Conservation (phyloP, 2,329 filamentous ascomycete species). For the Pseudofabraea citricarpa region DNA sequence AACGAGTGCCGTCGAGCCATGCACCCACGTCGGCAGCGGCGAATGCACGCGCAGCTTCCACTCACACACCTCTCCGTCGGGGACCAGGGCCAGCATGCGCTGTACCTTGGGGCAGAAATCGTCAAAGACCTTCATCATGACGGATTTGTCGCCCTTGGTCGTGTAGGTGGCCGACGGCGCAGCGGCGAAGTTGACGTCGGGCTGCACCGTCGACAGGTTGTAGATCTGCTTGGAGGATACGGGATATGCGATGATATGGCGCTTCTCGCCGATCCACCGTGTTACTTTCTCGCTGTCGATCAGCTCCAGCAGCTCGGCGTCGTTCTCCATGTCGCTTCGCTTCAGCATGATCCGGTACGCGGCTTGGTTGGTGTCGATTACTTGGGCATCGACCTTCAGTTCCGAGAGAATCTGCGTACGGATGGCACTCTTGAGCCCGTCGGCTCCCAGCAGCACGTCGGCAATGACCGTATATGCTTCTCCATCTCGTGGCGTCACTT, state of each 20-base stretch:
- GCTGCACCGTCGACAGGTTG: slow-evolving; percentile 59
- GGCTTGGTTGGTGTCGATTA: slow-evolving; percentile 68
- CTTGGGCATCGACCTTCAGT: slow-evolving; percentile 38
- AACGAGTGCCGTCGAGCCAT: slow-evolving; percentile 50
- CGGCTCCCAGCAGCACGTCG: slow-evolving; percentile 48
- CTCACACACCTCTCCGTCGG: slow-evolving; percentile 59
- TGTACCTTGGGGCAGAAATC: slow-evolving; percentile 57
- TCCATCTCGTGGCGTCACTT: slow-evolving; percentile 50
- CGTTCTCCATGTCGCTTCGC: slow-evolving; percentile 59
- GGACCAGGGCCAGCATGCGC: slow-evolving; percentile 54
- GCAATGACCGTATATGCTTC: slow-evolving; percentile 46
- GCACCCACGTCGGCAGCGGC: slow-evolving; percentile 52
- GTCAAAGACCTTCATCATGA: slow-evolving; percentile 55
- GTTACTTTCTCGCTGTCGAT: slow-evolving; percentile 64
- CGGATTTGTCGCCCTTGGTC: slow-evolving; percentile 54
- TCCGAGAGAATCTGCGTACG: slow-evolving; percentile 49
- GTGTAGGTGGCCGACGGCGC: slow-evolving; percentile 58
- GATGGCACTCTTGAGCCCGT: slow-evolving; percentile 50
- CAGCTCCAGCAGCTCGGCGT: slow-evolving; percentile 63
- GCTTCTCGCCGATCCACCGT: slow-evolving; percentile 70
- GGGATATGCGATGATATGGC: slow-evolving; percentile 76
- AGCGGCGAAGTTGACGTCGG: slow-evolving; percentile 54
- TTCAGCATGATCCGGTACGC: slow-evolving; percentile 76
- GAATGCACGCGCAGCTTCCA: slow-evolving; percentile 58
- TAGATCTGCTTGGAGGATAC: slow-evolving; percentile 62